Conservation (phyloP, 345 rosid genomes). For the Camelina laxa region DNA sequence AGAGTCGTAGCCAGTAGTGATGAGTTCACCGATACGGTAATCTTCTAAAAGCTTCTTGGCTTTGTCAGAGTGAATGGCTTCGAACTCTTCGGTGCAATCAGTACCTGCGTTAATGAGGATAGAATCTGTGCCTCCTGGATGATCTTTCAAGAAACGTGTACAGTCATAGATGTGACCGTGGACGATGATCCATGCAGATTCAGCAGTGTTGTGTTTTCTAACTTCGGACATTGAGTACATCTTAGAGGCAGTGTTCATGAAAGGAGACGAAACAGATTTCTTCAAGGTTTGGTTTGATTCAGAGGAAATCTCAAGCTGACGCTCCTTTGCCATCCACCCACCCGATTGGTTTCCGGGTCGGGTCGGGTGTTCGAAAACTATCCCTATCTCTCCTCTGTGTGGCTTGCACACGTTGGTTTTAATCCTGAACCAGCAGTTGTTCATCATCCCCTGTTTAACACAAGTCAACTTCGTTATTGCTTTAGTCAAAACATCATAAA, state of each 20-base stretch:
- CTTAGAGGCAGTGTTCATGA: conserved; percentile 79
- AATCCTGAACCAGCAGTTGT: conserved; percentile 94
- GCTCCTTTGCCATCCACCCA: conserved; percentile 98
- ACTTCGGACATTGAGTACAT: conserved; percentile 74
- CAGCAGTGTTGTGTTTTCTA: conserved; percentile 63
- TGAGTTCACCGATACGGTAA: conserved; percentile 77
- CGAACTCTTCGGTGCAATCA: conserved; percentile 95
- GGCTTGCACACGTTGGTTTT: conserved; percentile 77
- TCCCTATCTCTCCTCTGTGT: conserved; percentile 91
- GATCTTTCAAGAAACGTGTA: conserved; percentile 86
- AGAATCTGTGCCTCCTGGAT: conserved; percentile 89
- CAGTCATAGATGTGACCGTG: conserved; percentile 93
- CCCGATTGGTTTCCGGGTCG: conserved; percentile 89
- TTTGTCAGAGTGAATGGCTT: conserved; percentile 90
- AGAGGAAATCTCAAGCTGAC: conserved; percentile 62
- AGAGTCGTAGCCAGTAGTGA: conserved; percentile 69
- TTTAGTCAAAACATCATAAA: conserved; percentile 25
- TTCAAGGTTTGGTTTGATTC: conserved; percentile 58
- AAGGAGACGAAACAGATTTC: conserved; percentile 77
- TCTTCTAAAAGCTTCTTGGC: conserved; percentile 83
- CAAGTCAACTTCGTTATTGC: conserved; percentile 22
- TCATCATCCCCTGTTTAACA: conserved; percentile 91
- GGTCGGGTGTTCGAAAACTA: conserved; percentile 92
- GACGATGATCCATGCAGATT: conserved; percentile 93
- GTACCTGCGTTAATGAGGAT: conserved; percentile 89